Base-by-base conservation (phyloP, 2,329 filamentous ascomycete genomes). In the Cladophialophora carrionii region DNA sequence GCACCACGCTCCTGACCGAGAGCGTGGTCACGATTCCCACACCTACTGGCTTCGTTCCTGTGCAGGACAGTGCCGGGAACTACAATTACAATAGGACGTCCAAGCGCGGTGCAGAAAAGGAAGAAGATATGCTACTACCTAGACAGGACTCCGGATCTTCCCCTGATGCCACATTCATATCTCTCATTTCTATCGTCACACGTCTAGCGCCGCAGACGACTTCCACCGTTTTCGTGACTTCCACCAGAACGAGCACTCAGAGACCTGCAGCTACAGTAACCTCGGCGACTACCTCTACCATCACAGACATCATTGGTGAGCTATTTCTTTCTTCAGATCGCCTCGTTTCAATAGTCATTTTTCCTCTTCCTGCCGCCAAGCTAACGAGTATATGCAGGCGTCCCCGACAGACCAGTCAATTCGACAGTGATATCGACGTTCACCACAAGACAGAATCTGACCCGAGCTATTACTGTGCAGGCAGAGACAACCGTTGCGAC, bases 151-250 rank as follows among this genome's bases (percentile, higher is more conserved):
- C 8, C 4, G 26, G 10, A 10, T n/a, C 29, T 7, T 10, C 46
- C 7, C 17, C 57, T 48, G 56, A 48, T 34, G 14, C 57, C 3
- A 37, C 29, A 7, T 60, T 52, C 29, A 43, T 43, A 46, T 60
- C 57, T 26, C 17, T 60, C 57, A 22, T 60, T 31, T 60, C 57
- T 22, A 26, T 52, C 31, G 49, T 52, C 31, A 53, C 57, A 2
- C 57, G 57, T 4, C 20, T 60, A 5, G 48, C n/a, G 14, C 57
- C 57, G 1, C 26, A 10, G 46, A 60, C 57, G 1, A 60, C 57
- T 24, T 52, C 48, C 8, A 60, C 57, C 9, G 10, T 53, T 17
- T 26, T 43, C 17, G 34, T 53, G 14, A 60, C 57, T 20, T 24
- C 24, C 20, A 60, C 57, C 3, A 53, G 37, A 22, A 60, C 57